These are phyloP conservation scores for Rutstroemia sp. DNA, from an alignment of 2,329 filamentous ascomycete genomes.

Conservation along the genomic window DNA sequence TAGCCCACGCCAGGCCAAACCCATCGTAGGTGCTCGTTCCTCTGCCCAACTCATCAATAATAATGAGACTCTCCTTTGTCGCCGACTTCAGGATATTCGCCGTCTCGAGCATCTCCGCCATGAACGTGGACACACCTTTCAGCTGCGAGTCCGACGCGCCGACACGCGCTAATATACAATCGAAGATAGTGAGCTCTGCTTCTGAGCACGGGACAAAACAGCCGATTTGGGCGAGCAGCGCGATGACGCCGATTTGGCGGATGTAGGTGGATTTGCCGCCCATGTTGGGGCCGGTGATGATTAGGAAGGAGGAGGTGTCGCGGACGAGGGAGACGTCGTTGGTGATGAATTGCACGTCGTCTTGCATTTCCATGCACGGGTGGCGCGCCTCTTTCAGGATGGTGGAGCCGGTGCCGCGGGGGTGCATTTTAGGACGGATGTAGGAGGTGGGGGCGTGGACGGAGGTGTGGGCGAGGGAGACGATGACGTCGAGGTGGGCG, in stretches of 20 bases:
- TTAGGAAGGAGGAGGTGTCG: conserved; percentile 73
- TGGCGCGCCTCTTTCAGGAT: conserved; percentile 89
- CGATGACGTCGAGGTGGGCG: conserved; percentile 76
- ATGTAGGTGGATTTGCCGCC: conserved; percentile 98
- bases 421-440: conserved; percentile 82
- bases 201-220: conserved; percentile 91
- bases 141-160: conserved; percentile 94
- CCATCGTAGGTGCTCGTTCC: conserved; percentile 98
- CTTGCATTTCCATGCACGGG: conserved; percentile 97
- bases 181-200: conserved; percentile 91
- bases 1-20: conserved; percentile 98
- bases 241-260: conserved; percentile 92
- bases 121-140: conserved; percentile 97
- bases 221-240: conserved; percentile 92
- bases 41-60: conserved; percentile 94
- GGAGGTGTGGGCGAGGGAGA: conserved; percentile 51
- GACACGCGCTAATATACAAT: conserved; percentile 92
- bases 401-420: conserved; percentile 80
- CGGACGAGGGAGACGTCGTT: conserved; percentile 84
- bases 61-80: conserved; percentile 90
- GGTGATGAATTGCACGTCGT: conserved; percentile 97
- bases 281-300: conserved; percentile 87
- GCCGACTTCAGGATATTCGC: conserved; percentile 97
- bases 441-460: conserved; percentile 91
- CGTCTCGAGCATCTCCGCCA: conserved; percentile 99